phyloP scores from a whole-genome alignment of 495 filamentous ascomycete species.

The Rhypophila decipiens region DNA sequence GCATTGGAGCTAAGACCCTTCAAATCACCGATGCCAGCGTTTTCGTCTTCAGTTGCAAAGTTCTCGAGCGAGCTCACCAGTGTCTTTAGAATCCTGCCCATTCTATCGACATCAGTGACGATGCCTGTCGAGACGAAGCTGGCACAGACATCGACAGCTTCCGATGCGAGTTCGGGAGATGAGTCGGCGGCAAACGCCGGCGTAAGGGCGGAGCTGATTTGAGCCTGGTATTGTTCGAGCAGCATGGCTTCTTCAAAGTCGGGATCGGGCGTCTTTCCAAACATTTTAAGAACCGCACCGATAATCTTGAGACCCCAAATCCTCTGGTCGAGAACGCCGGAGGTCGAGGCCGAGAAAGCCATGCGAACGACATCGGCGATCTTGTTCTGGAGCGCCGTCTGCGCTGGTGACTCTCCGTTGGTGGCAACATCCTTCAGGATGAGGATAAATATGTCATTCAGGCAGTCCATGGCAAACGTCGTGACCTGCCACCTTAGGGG shows the following conservation, averaged over 20 bases:
- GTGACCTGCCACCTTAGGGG: conserved; percentile 92
- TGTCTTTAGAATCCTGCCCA: conserved; percentile 93
- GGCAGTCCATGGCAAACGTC: conserved; percentile 85
- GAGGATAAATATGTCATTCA: conserved; percentile 74
- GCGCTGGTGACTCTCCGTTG: conserved; percentile 63
- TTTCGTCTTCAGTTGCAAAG: conserved; percentile 77
- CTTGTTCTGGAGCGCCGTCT: conserved; percentile 69
- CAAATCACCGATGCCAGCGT: conserved; percentile 85
- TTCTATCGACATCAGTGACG: conserved; percentile 93
- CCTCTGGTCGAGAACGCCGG: conserved; percentile 80
- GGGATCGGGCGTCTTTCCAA: conserved; percentile 90
- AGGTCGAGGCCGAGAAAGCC: conserved; percentile 95
- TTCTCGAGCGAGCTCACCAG: conserved; percentile 88
- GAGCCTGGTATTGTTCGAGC: conserved; percentile 95
- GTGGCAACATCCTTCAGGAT: conserved; percentile 67
- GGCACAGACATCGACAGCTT: conserved; percentile 96
- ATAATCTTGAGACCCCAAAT: conserved; percentile 89
- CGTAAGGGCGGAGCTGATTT: conserved; percentile 93
- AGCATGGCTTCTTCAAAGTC: conserved; percentile 94
- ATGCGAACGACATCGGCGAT: conserved; percentile 93
- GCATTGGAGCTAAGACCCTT: conserved; percentile 93
- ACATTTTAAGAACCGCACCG: conserved; percentile 88
- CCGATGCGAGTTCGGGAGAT: conserved; percentile 87
- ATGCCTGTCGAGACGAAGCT: conserved; percentile 95
- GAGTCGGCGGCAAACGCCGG: conserved; percentile 95